Conservation (phyloP, 257 asterid species). For the Solanum pinnatisectum region DNA sequence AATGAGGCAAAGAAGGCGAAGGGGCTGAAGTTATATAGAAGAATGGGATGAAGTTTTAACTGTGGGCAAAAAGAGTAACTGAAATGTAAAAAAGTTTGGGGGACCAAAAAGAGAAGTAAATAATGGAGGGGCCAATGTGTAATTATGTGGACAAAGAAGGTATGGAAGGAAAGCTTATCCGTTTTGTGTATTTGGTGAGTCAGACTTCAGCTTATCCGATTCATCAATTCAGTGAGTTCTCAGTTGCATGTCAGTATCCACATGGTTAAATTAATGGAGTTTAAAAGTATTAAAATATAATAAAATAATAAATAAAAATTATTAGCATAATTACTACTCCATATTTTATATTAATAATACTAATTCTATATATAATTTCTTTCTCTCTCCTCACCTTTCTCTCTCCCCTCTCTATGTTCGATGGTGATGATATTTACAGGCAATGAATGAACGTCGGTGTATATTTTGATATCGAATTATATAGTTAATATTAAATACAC, state of each 20-base stretch:
- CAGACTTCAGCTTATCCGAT: neutral
- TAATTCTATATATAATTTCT: too few species aligned
- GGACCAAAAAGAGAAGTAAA: neutral
- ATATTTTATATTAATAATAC: too few species aligned
- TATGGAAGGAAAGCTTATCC: neutral
- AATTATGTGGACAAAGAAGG: neutral
- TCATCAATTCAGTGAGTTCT: neutral
- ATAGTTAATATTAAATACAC: too few species aligned
- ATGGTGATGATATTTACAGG: too few species aligned
- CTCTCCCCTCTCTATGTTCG: too few species aligned
- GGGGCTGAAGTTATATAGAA: neutral
- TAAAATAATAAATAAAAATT: too few species aligned
- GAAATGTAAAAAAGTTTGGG: neutral
- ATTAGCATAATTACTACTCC: too few species aligned
- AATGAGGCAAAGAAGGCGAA: neutral
- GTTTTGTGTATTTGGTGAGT: neutral
- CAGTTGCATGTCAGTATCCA: neutral
- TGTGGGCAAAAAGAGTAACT: neutral
- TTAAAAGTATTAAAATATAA: too few species aligned
- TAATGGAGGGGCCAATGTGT: neutral
- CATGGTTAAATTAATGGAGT: too few species aligned
- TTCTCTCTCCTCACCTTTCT: too few species aligned
- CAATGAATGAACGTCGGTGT: too few species aligned
- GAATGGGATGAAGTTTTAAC: neutral
- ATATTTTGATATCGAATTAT: too few species aligned